Evolutionary conservation across 192 early-diverging fungal genomes (phyloP).

Genomic region (Coemansia sp.): DNA sequence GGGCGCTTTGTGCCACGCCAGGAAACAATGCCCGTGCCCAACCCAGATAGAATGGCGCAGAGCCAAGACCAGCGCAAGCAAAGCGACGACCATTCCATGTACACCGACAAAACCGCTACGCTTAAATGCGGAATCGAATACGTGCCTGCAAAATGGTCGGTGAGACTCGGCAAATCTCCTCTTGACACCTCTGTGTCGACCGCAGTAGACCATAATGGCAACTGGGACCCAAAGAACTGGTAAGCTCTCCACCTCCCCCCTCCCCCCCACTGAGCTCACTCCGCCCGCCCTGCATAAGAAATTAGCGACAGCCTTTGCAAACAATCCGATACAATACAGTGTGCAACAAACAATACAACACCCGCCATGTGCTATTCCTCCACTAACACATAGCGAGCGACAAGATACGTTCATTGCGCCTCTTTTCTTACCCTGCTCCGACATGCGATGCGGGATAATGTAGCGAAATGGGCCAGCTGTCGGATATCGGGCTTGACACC

Average conservation of each 20-base stretch:
- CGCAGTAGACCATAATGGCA: neutral
- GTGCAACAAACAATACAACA: no score
- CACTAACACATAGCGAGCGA: no score
- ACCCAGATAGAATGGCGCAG: no score
- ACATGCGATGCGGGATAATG: no score
- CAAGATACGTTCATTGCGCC: no score
- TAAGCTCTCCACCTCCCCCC: no score
- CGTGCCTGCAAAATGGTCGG: constrained; percentile 29
- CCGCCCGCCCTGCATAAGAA: no score
- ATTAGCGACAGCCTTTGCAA: no score
- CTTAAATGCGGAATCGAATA: constrained; percentile 28
- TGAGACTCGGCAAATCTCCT: constrained; percentile 7
- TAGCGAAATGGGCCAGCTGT: constrained; percentile 53
- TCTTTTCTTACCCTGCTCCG: neutral
- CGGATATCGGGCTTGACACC: constrained; percentile 51
- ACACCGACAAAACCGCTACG: constrained; percentile 13
- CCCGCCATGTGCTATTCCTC: no score
- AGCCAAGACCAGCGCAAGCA: neutral
- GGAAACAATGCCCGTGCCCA: constrained; percentile 23
- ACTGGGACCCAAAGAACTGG: constrained; percentile 17
- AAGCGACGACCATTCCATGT: constrained; percentile 4
- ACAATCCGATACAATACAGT: no score
- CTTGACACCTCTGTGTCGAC: neutral
- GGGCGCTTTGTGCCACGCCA: constrained; percentile 19
- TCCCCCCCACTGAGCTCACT: no score